Evolutionary conservation across 352 stramenopile species (phyloP), one percentile per base, ranked within the genome.

Genomic region (Phytophthora foliorum): DNA sequence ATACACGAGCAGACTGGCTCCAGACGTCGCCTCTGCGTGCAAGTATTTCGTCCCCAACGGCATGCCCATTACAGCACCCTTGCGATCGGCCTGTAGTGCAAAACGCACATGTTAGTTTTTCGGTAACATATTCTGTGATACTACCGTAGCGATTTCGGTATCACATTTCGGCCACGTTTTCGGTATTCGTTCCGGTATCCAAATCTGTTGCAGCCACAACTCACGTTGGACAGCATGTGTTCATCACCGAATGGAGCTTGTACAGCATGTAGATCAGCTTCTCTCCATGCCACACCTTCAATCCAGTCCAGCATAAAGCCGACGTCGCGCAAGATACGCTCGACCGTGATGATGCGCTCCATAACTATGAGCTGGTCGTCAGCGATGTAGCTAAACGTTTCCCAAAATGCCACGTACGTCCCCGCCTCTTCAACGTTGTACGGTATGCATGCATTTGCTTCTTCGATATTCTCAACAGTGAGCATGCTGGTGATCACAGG

Each of bases 31-130:
- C n/a, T 59, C 36, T 16, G 22, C 9, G 6, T 9, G 10, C 6
- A 59, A 9, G 8, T 39, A 50, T 19, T 38, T 59, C 3, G 24
- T 39, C 1, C 52, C 38, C 24, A 59, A 39, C 2, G 9, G 2
- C 50, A 57, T 44, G 10, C 6, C 11, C 50, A 45, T 57, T 2
- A 57, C n/a, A n/a, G 34, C 34, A 32, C 50, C 50, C 22, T 57
- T 46, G n/a, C 34, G 31, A 4, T 57, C 31, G 0, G 10, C 34
- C 34, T 39, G 14, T 6, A 17, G 2, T 39, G 0, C 34, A 17
- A 39, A 39, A 17, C 13, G n/a, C 4, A 38, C 2, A 11, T 6
- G 34, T 39, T n/a, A 39, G 34, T n/a, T 39, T 39, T 39, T 39
- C 34, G 34, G 9, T 39, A 39, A 39, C 14, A 39, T 16, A 38